These are phyloP conservation scores for Podospora conica DNA, from an alignment of 495 filamentous ascomycete genomes.

Conservation along the genomic window DNA sequence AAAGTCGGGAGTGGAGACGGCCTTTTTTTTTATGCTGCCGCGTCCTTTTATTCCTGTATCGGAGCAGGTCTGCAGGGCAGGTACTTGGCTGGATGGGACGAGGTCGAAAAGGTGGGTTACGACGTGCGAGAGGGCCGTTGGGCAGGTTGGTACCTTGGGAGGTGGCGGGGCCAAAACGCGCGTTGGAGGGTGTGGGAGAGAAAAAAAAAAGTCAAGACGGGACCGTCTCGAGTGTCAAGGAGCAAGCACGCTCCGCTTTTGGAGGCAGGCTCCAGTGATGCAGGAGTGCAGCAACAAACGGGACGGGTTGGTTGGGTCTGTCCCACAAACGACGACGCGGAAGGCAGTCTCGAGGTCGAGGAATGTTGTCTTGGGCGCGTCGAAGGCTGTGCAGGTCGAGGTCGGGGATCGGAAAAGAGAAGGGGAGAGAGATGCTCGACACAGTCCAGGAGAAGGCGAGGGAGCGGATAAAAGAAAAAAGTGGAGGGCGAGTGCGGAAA, in stretches of 20 bases:
- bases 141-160: constrained; percentile 12
- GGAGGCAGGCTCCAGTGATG: not conserved
- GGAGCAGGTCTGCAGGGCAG: constrained; percentile 16
- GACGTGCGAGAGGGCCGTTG: constrained; percentile 23
- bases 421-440: constrained; percentile 9
- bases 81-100: constrained; percentile 28
- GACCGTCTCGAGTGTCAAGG: not conserved
- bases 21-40: constrained; percentile 24
- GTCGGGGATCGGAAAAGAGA: constrained; percentile 11
- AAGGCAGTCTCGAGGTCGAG: not conserved
- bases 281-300: not conserved
- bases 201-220: constrained; percentile 22
- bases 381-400: not conserved
- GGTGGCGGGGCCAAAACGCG: too few relatives aligned
- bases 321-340: not conserved
- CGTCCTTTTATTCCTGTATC: constrained; percentile 25
- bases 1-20: constrained; percentile 30
- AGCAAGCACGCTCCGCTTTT: not conserved
- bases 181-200: too few relatives aligned
- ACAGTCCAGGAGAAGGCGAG: not conserved
- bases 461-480: constrained; percentile 26
- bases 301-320: not conserved
- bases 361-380: constrained; percentile 5
- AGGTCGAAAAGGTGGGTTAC: constrained; percentile 21
- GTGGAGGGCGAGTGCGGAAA: constrained; percentile 13